phyloP scores from a whole-genome alignment of 2,329 filamentous ascomycete species.

The Coniochaeta prunicola region DNA sequence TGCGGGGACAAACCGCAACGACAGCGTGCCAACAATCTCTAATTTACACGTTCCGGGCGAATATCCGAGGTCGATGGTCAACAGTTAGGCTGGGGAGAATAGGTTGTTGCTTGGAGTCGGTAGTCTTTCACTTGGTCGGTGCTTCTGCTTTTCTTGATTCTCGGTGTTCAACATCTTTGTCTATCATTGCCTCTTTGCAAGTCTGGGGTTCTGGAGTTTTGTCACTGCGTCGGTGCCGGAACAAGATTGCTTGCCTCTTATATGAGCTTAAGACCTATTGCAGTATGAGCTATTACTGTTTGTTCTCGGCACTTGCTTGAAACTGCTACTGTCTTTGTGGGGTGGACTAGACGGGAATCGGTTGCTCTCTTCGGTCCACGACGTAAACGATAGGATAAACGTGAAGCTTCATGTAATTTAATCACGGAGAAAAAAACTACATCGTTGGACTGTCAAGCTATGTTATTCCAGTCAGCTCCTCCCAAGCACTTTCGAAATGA shows the following conservation, averaged over 20 bases:
- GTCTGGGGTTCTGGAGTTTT: neutral
- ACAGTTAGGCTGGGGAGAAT: neutral
- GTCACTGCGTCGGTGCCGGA: neutral
- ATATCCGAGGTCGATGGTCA: constrained; percentile 39
- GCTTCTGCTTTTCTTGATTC: neutral
- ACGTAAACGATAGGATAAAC: too few species aligned
- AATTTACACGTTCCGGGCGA: constrained; percentile 64
- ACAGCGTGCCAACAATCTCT: constrained; percentile 48
- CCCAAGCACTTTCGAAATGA: too few species aligned
- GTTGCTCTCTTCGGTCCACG: too few species aligned
- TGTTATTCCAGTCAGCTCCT: too few species aligned
- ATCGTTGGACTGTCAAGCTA: too few species aligned
- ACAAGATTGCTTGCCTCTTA: neutral
- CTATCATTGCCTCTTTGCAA: neutral
- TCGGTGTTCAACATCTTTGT: neutral
- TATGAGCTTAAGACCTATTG: neutral
- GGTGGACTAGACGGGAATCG: too few species aligned
- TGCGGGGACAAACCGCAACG: constrained; percentile 20
- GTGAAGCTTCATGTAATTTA: too few species aligned
- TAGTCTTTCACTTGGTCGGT: neutral
- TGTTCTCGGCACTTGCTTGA: too few species aligned
- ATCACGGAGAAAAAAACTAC: too few species aligned
- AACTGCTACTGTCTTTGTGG: too few species aligned
- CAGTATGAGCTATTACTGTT: too few species aligned
- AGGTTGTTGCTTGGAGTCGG: neutral